Evolutionary conservation across 148 eudicot genomes (phyloP).

Genomic region (Nyssa sinensis): DNA sequence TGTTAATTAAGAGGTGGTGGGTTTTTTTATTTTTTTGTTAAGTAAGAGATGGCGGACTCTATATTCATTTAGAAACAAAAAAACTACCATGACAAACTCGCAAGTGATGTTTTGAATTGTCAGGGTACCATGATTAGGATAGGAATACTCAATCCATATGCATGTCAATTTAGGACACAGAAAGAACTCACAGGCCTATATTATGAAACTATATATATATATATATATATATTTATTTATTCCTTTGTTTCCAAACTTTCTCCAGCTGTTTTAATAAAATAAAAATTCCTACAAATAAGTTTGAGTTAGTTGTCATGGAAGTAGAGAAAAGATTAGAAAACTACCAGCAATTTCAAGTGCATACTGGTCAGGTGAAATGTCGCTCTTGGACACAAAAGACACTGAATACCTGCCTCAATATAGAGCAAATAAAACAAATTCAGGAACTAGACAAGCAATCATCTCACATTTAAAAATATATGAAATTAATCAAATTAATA

Average conservation of each 20-base stretch:
- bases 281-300: background rate
- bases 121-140: background rate
- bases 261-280: background rate
- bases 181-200: background rate
- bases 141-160: background rate
- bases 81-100: background rate
- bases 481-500: background rate
- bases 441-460: background rate
- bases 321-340: constrained; percentile 3
- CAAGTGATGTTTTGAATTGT: background rate
- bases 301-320: background rate
- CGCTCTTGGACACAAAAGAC: constrained; percentile 68
- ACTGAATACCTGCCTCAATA: constrained; percentile 65
- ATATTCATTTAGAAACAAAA: background rate
- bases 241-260: background rate
- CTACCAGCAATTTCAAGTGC: constrained; percentile 82
- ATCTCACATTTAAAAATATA: background rate
- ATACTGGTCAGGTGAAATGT: constrained; percentile 72
- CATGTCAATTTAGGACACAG: background rate
- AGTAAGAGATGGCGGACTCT: background rate
- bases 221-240: background rate
- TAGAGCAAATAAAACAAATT: background rate
- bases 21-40: too few species aligned
- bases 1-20: background rate
- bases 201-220: background rate